Evolutionary conservation across 1,139 yeast genomes (phyloP).

Genomic region (Kodamaea fungicola): DNA sequence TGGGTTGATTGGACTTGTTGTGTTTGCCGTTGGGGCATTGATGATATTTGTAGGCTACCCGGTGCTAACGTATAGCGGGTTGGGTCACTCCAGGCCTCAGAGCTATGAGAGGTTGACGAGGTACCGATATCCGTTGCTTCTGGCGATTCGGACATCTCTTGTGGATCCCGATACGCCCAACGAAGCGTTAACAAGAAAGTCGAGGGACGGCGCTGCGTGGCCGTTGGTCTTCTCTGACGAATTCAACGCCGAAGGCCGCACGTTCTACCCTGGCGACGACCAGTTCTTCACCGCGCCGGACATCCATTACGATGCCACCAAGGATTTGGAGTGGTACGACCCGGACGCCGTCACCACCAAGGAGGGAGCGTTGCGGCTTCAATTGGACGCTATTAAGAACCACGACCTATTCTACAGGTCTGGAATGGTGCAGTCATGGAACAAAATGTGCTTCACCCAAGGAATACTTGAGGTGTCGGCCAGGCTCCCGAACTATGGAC

Average conservation of each 20-base stretch:
- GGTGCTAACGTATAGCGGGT: conserved; percentile 22
- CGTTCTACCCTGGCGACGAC: conserved; percentile 30
- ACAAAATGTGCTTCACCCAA: conserved; percentile 26
- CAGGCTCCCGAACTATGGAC: conserved; percentile 24
- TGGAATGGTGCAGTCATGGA: conserved; percentile 30
- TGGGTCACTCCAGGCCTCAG: conserved; percentile 12
- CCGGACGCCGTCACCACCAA: conserved; percentile 28
- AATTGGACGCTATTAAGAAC: conserved; percentile 27
- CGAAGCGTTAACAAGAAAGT: conserved; percentile 12
- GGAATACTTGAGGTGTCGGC: conserved; percentile 24
- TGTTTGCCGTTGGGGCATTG: conserved; percentile 15
- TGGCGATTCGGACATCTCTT: conserved; percentile 21
- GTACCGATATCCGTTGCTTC: conserved; percentile 21
- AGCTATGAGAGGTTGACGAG: conserved; percentile 19
- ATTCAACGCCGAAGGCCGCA: conserved; percentile 26
- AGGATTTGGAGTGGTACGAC: conserved; percentile 31
- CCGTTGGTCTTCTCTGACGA: conserved; percentile 26
- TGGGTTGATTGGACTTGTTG: conserved; percentile 19
- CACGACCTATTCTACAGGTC: conserved; percentile 26
- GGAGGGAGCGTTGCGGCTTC: conserved; percentile 22
- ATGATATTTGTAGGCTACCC: conserved; percentile 22
- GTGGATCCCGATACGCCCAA: conserved; percentile 27
- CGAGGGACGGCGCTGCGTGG: conserved; percentile 19
- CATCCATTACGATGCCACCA: conserved; percentile 26
- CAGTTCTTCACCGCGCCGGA: conserved; percentile 28